A percentile compares a stretch with the other conserved stretches of the same genome.
phyloP scores from a whole-genome alignment of 148 eudicot species.

The Silene conica region DNA sequence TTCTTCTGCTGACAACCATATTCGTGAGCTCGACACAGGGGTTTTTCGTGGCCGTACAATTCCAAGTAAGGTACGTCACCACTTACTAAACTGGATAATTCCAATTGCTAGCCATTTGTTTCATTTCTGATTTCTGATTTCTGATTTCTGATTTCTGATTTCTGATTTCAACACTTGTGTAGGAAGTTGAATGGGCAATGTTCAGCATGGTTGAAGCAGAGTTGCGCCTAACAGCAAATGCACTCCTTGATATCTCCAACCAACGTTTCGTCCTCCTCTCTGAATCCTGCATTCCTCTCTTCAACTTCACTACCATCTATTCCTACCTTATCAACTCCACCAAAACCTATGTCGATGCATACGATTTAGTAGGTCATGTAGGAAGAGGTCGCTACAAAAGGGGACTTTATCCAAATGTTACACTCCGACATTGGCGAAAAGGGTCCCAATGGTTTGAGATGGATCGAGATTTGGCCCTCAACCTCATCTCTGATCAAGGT shows the following conservation, averaged over 20 bases:
- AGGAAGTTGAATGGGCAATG: conserved; percentile 77
- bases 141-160: too few species aligned
- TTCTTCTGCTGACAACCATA: conserved; percentile 42
- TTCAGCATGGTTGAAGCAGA: conserved; percentile 83
- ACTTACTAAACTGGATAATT: too few species aligned
- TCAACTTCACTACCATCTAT: conserved; percentile 73
- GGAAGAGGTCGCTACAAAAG: conserved; percentile 84
- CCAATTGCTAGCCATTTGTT: too few species aligned
- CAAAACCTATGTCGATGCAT: conserved; percentile 44
- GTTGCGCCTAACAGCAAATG: conserved; percentile 70
- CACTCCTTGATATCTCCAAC: conserved; percentile 71
- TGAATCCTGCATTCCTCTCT: conserved; percentile 84
- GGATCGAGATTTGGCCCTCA: conserved; percentile 47
- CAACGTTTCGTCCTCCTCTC: conserved; percentile 77
- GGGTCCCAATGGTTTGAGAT: conserved; percentile 96
- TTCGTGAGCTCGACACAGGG: conserved; percentile 31
- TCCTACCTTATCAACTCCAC: conserved; percentile 62
- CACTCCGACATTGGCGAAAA: conserved; percentile 70
- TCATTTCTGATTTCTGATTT: too few species aligned
- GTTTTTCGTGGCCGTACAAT: conserved; percentile 63
- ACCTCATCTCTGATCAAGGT: conserved; percentile 45
- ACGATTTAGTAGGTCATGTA: conserved; percentile 42
- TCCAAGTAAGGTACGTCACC: conserved; percentile 71
- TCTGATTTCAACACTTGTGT: too few species aligned
- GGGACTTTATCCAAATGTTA: conserved; percentile 48